phyloP scores from a whole-genome alignment of 1,284 basidiomycete species.

The Anthracocystis panici-leucophaei region DNA sequence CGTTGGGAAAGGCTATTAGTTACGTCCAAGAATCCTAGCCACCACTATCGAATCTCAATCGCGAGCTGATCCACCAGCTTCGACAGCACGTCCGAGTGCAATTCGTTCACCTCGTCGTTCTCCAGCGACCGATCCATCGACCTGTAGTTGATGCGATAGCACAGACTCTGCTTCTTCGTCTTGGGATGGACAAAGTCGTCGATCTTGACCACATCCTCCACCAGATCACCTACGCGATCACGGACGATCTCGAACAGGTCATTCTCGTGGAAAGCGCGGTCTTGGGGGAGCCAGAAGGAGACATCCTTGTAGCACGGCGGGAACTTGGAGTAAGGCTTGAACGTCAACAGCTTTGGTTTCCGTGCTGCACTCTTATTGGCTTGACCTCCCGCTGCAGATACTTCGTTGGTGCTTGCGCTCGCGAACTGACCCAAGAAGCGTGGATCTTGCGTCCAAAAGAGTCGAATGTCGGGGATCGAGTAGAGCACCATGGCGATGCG shows the following conservation, averaged over 20 bases:
- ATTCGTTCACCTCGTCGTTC: constrained; percentile 86
- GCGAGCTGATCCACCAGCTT: constrained; percentile 71
- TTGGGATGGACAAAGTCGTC: constrained; percentile 94
- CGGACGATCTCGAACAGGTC: constrained; percentile 96
- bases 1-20: neutral
- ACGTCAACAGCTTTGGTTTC: constrained; percentile 61
- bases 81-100: constrained; percentile 75
- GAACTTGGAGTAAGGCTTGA: constrained; percentile 66
- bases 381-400: constrained; percentile 37
- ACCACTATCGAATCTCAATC: constrained; percentile 54
- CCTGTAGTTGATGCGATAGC: constrained; percentile 92
- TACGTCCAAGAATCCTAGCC: neutral
- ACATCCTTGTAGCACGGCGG: constrained; percentile 69
- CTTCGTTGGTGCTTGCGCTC: constrained; percentile 63
- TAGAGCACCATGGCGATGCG: constrained; percentile 98
- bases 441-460: constrained; percentile 94
- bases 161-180: constrained; percentile 81
- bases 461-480: constrained; percentile 96
- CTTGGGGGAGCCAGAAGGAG: constrained; percentile 75
- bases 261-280: constrained; percentile 82
- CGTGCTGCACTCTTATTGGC: constrained; percentile 2
- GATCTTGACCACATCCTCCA: constrained; percentile 89
- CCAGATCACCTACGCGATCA: constrained; percentile 89
- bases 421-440: constrained; percentile 91
- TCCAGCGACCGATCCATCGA: constrained; percentile 95